Evolutionary conservation across 495 filamentous ascomycete species (phyloP), one percentile per base, ranked within the genome.

Genomic region (Tuber brumale): DNA sequence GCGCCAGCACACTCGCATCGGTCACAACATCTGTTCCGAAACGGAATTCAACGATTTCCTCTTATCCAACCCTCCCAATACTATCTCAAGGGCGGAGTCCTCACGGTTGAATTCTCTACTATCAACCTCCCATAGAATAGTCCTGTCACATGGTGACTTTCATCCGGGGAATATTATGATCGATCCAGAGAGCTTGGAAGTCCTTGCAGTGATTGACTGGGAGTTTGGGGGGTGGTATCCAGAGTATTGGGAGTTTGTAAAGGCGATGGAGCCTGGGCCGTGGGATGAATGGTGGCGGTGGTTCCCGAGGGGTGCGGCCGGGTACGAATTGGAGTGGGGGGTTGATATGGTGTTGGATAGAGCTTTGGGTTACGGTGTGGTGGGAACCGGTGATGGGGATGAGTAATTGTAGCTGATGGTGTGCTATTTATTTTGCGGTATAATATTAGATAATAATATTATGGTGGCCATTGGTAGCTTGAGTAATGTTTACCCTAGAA

Each of bases 91-190:
- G n/a, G 7, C 43, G 7, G 61, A 77, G 4, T 61, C 72, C 72
- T 75, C 66, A 74, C 72, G 35, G 72, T 72, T 73, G 41, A 79
- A 39, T 12, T n/a, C 66, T 72, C 71, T 37, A 75, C 57, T 80
- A 23, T 27, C 70, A 45, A 45, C 41, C 7, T 39, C 77, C 71
- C 75, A 81, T 31, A 35, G 41, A 72, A 73, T 80, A 39, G 77
- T 76, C 18, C 80, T 80, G 74, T 86, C 84, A 19, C 85, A 87
- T 76, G 86, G 86, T 74, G 83, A 85, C 71, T 69, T 87, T 45
- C 82, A 81, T 51, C 85, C 85, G 1, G 37, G 70, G 31, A 87
- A 87, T 74, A 80, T 86, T 71, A 74, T 87, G 70, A 71, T 87
- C 6, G 76, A 70, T 45, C 42, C 76, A 6, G 81, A 76, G 46